Evolutionary conservation across 139 green algal species (phyloP), one percentile per base, ranked within the genome.

Genomic region (Volvox reticuliferus): DNA sequence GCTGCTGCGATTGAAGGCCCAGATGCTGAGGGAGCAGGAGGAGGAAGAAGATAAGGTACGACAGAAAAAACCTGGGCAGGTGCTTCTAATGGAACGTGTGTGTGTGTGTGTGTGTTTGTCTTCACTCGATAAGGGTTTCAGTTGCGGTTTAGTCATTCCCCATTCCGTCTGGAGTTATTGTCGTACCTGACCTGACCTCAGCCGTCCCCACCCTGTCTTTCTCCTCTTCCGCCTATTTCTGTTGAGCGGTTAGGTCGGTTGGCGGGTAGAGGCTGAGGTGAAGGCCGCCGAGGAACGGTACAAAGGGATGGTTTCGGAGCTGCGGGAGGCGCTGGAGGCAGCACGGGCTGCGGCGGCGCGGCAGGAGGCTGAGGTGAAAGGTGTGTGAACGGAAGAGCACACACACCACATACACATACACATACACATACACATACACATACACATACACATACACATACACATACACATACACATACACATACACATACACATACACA

Each of bases 21-120:
- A 95, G 87, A 95, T 95, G 93, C 50, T 97, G 26, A 24, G 32
- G 55, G 93, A 95, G 86, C 93, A 97, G 92, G 67, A 95, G 92
- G 62, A 84, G 89, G 91, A 94, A 76, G 92, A 67, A 75, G 93
- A 86, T 82, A 95, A 62, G 93, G 67, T 96, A 30, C 12, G 78
- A 3, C 78, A 55, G 5, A 55, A 55, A 5, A 9, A 5, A 5
- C 44, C 44, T 9, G 44, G 44, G 44, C 9, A 55, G 5, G 44
- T 55, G 44, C 44, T 14, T 55, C 5, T 9, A 55, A 55, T 9
- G 5, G 44, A 55, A 82, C 24, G 67, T 75, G 67, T 75, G 14
- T 75, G 67, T 75, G 67, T 75, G 6, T 75, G 22, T 75, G 63
- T 71, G 18, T 71, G 63, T 71, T 20, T 82, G 76, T 14, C 28